Evolutionary conservation across 1,139 yeast species (phyloP).

Genomic region (Scheffersomyces lignicola): DNA sequence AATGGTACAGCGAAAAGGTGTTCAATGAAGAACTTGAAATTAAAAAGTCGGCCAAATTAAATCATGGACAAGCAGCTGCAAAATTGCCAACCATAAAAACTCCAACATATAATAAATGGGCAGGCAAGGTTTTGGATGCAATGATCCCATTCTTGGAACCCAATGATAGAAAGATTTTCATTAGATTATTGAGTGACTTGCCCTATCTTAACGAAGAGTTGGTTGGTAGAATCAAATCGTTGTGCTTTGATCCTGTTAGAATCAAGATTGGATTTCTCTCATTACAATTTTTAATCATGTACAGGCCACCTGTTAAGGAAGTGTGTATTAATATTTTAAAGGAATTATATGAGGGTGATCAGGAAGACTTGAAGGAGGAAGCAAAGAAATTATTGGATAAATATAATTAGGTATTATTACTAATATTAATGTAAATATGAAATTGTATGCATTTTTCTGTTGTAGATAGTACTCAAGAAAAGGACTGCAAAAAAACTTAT

Average conservation of each 20-base stretch:
- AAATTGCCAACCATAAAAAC: constrained; percentile 25
- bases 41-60: constrained; percentile 17
- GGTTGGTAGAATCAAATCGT: constrained; percentile 63
- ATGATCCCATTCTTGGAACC: constrained; percentile 83
- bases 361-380: constrained; percentile 56
- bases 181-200: constrained; percentile 80
- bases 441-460: not conserved
- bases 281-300: constrained; percentile 79
- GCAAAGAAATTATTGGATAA: constrained; percentile 55
- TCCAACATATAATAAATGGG: constrained; percentile 65
- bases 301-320: constrained; percentile 79
- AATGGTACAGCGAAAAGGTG: constrained; percentile 79
- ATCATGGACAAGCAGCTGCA: constrained; percentile 10
- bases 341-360: constrained; percentile 51
- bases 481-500: not conserved
- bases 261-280: constrained; percentile 78
- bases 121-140: constrained; percentile 71
- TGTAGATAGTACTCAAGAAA: not conserved
- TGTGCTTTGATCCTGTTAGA: constrained; percentile 86
- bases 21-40: constrained; percentile 25
- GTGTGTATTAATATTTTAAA: constrained; percentile 66
- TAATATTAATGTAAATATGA: not conserved
- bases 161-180: constrained; percentile 74
- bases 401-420: constrained; percentile 19
- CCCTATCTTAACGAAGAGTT: constrained; percentile 69